phyloP scores from a whole-genome alignment of 202 grass and related monocot species.

The Carex arenaria region DNA sequence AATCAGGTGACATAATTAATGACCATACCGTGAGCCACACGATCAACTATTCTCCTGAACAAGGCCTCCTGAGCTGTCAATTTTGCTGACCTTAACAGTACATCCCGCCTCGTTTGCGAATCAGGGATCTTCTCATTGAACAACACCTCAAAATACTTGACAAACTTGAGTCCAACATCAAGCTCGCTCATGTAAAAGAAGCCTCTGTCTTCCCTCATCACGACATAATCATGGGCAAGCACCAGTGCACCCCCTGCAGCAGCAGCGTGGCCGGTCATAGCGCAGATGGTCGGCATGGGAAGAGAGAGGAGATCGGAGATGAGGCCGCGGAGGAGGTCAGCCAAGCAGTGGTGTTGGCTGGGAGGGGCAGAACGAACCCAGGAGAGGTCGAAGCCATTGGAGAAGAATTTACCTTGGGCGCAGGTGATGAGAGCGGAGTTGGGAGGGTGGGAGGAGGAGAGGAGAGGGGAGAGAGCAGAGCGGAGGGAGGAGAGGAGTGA shows the following conservation, averaged over 20 bases:
- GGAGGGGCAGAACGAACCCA: constrained; percentile 41
- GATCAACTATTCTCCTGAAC: constrained; percentile 42
- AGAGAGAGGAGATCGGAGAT: constrained; percentile 57
- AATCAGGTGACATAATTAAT: neutral
- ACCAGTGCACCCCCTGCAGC: constrained; percentile 46
- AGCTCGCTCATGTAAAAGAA: constrained; percentile 89
- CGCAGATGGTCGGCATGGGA: constrained; percentile 69
- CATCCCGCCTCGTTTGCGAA: constrained; percentile 44
- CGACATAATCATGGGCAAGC: constrained; percentile 55
- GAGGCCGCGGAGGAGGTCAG: constrained; percentile 16
- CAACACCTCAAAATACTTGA: constrained; percentile 40
- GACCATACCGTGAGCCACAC: constrained; percentile 21
- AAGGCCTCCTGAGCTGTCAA: constrained; percentile 47
- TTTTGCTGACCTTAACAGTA: constrained; percentile 40
- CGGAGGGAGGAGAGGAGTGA: constrained; percentile 45
- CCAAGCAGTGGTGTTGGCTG: constrained; percentile 21
- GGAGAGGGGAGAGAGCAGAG: constrained; percentile 37
- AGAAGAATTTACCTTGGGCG: constrained; percentile 75
- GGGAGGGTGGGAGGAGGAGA: constrained; percentile 19
- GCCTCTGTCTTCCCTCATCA: constrained; percentile 66
- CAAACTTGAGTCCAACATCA: constrained; percentile 47
- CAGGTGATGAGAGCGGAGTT: constrained; percentile 42
- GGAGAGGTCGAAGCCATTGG: constrained; percentile 59
- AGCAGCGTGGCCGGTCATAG: constrained; percentile 66
- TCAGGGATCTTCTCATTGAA: constrained; percentile 60